Base-by-base conservation (phyloP, 352 stramenopile species). In the Globisporangium spiculum region DNA sequence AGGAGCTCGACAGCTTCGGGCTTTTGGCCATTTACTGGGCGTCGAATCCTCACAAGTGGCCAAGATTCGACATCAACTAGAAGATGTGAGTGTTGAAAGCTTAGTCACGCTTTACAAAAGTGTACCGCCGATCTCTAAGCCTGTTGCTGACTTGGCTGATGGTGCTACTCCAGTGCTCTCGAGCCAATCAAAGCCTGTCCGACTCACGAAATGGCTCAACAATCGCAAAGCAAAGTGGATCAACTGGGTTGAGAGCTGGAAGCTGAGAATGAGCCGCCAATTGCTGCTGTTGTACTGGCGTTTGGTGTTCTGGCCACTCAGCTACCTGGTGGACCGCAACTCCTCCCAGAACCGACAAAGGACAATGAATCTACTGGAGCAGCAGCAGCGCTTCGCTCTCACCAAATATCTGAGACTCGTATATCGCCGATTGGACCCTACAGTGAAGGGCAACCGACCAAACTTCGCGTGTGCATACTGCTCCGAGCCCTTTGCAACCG, bases 201-300 rank as follows among this genome's bases (percentile, higher is more conserved):
- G 52, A 9, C 1, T 46, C 9, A 22, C 18, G 14, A 38, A 18
- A 32, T 69, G 65, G 65, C 7, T 55, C 34, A 24, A 2, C 38
- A 60, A 62, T 24, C 16, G 46, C 10, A 18, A 44, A 18, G 30
- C 26, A n/a, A 18, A 5, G 26, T 44, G 36, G 44, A 22, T 1
- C 3, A 24, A 32, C 26, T 60, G 65, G 55, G 48, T 32, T n/a
- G 20, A 54, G 7, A 32, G 3, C 32, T 3, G 5, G 14, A 5
- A 34, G 18, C 24, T 56, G 12, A 41, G 22, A 6, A 10, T 59
- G 22, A 38, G 18, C 9, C 26, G 24, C 38, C 5, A 8, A 20
- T 8, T 70, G 34, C 48, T 66, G 46, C 8, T 66, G 20, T 0
- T 70, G 1, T 71, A 62, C 22, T 71, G 66, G 66, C 22, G 52